Evolutionary conservation across 306 rosid genomes (phyloP).

Genomic region (Medicago lupulina): DNA sequence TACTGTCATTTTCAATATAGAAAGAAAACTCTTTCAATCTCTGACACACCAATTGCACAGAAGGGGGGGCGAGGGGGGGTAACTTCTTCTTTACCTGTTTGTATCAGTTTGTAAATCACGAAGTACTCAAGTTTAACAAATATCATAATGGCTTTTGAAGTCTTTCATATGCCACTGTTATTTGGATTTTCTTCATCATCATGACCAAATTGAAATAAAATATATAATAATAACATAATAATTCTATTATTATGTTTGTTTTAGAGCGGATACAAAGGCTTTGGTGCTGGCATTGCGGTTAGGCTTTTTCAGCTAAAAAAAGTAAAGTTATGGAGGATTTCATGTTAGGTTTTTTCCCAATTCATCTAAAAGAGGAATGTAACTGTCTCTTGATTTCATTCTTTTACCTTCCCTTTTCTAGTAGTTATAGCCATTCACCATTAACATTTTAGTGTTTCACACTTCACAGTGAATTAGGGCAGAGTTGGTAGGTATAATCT

Average conservation of each 20-base stretch:
- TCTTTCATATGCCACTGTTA: background rate
- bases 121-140: conserved; percentile 18
- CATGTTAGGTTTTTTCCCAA: conserved; percentile 29
- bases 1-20: conserved; percentile 45
- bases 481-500: background rate
- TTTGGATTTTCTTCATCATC: conserved; percentile 22
- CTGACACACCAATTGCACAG: conserved; percentile 47
- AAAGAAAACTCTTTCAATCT: conserved; percentile 41
- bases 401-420: conserved; percentile 34
- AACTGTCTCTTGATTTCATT: conserved; percentile 40
- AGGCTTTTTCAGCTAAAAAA: conserved; percentile 19
- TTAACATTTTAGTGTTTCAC: conserved; percentile 27
- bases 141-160: background rate
- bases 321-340: conserved; percentile 33
- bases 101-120: conserved; percentile 32
- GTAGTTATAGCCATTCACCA: conserved; percentile 7
- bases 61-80: conserved; percentile 4
- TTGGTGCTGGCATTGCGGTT: conserved; percentile 26
- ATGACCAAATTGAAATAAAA: background rate
- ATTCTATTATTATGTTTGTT: background rate
- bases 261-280: conserved; percentile 6
- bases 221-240: background rate
- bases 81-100: conserved; percentile 37
- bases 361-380: conserved; percentile 28
- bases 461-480: background rate